Evolutionary conservation across 257 asterid species (phyloP), one percentile per base, ranked within the genome.

Genomic region (Leptodermis oblonga): DNA sequence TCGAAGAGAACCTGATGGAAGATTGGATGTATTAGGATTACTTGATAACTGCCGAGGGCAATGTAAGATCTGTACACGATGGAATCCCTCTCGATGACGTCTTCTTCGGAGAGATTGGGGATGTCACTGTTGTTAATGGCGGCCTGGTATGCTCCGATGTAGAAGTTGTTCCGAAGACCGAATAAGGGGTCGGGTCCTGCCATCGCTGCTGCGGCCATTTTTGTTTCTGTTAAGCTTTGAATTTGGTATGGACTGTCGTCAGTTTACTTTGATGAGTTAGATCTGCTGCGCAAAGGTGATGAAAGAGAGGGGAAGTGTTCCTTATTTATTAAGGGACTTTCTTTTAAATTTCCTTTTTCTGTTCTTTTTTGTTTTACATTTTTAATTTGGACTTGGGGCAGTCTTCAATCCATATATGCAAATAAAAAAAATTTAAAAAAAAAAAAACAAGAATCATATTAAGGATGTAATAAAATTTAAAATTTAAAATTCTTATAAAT

Each of bases 41-140:
- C 98, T 88, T 92, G 97, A 68, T 86, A 85, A 68, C 96, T 88
- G 12, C 95, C 95, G 14, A 92, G 91, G 37, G 92, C 96, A 80
- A 90, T 89, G 82, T 93, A 93, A 48, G 99, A 93, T 55, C 99
- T 87, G 74, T 85, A 86, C 46, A 93, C 96, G 69, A 88, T 75
- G 53, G 87, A 73, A 66, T 93, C 99, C 65, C 96, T 82, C 80
- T 93, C 99, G 67, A 90, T 72, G 71, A 75, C 80, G 77, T 90
- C 97, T 65, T 86, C 97, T 1, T 87, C 67, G 0, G 99, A 89
- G 65, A 93, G 94, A 73, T 90, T 86, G 3, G 97, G 95, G 80
- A 90, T 72, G 76, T 88, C 90, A 81, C 96, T 89, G 88, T 82
- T 90, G 91, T 90, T 93, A 78, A 93, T 93, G 54, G 97, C 96